Base-by-base conservation (phyloP, 352 stramenopile genomes). In the Globisporangium nagaii region DNA sequence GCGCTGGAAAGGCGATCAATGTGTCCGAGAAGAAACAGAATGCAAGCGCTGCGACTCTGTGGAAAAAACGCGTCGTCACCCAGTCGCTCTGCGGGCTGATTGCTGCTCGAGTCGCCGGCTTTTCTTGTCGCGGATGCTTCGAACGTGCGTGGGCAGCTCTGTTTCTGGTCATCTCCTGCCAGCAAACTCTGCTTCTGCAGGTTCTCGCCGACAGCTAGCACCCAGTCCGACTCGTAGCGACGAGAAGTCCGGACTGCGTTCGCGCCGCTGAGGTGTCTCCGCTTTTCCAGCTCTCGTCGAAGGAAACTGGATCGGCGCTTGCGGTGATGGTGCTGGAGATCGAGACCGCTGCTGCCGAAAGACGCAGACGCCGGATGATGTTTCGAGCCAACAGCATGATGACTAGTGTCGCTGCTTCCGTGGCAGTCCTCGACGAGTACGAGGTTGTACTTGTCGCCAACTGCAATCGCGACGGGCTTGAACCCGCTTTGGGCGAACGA, bases 401-500 rank as follows among this genome's bases (percentile, higher is more conserved):
- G 25, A 12, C 7, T 19, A 1, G 17, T 34, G 5, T 55, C 37
- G 2, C 24, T 54, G 20, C 4, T 56, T 40, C 12, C 37, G 22
- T 53, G 40, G 30, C 17, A 27, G 34, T 86, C 65, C 34, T 72
- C 73, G 0, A 88, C 82, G 15, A 94, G 56, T 35, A 94, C 63
- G 8, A 94, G 65, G 30, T 92, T 94, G 47, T 94, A 94, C 58
- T 94, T 94, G 63, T 94, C 84, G 10, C 84, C 84, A 11, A 92
- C 84, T 20, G 84, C 84, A 37, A 93, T 88, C 11, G 82, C 75
- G 9, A 94, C 72, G 5, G 81, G 77, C 28, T 72, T 71, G 9
- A 88, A 27, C 0, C 70, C 72, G 12, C 54, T 71, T 19, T 82
- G 58, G 0, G 56, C 46, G 51, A 91, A 88, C 7, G 73, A 44